phyloP scores from a whole-genome alignment of 139 green algal genomes.

The Chlorella ohadii region DNA sequence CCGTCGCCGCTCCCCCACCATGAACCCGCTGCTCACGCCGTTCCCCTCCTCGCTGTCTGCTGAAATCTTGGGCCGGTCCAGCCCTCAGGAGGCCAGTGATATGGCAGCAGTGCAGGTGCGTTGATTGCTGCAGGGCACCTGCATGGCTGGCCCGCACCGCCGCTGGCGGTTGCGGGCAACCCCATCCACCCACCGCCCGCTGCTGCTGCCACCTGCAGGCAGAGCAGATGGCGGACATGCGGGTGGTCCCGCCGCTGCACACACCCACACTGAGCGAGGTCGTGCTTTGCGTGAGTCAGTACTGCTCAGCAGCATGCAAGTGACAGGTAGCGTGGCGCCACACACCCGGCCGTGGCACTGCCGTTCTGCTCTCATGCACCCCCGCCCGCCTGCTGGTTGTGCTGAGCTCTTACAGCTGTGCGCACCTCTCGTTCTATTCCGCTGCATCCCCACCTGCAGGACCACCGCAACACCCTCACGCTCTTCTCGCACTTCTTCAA shows the following conservation, averaged over 20 bases:
- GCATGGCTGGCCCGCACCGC: too few species aligned
- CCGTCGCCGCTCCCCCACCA: too few species aligned
- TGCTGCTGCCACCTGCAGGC: not conserved
- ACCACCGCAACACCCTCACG: not conserved
- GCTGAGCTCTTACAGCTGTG: too few species aligned
- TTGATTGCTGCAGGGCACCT: too few species aligned
- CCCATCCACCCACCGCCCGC: too few species aligned
- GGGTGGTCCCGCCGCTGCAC: not conserved
- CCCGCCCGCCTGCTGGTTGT: too few species aligned
- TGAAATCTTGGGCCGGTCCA: not conserved
- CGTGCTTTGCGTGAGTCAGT: not conserved
- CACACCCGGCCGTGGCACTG: too few species aligned
- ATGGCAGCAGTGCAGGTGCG: too few species aligned
- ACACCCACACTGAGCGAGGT: not conserved
- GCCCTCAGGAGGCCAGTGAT: not conserved
- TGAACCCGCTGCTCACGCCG: not conserved
- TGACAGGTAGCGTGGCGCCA: too few species aligned
- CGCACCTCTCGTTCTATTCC: not conserved
- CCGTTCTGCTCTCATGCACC: too few species aligned
- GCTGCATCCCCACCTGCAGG: not conserved
- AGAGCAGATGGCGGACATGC: not conserved
- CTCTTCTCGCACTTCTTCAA: not conserved
- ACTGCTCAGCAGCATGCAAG: not conserved
- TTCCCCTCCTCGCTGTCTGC: not conserved
- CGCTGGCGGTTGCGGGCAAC: too few species aligned